Percentiles rank a stretch among this genome's conserved stretches.
These are phyloP conservation scores for Fusarium sterilihyphosum DNA, from an alignment of 2,329 filamentous ascomycete species.

Conservation along the genomic window DNA sequence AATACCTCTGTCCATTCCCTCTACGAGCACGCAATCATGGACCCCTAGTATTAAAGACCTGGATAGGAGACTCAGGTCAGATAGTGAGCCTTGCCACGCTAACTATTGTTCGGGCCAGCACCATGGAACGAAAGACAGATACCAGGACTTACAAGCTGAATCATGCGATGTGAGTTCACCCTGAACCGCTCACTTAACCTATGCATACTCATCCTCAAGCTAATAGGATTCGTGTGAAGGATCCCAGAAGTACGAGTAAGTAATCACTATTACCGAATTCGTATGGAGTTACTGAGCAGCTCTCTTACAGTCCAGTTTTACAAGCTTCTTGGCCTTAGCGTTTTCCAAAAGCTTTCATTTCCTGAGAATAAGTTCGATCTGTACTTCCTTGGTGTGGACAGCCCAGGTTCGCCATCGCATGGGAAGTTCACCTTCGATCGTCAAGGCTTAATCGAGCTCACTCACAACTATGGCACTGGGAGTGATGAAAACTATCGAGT, in stretches of 20 bases:
- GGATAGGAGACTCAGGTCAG: neutral
- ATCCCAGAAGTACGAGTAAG: neutral
- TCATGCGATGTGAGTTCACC: neutral
- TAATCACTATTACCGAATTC: neutral
- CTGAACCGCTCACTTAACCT: fast-evolving
- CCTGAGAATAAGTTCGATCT: neutral
- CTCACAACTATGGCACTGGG: neutral
- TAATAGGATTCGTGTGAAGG: neutral
- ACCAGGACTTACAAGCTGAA: neutral
- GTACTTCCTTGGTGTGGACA: neutral
- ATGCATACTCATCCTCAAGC: neutral
- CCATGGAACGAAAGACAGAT: neutral
- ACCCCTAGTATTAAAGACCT: neutral
- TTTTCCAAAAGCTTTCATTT: neutral
- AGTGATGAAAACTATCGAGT: neutral
- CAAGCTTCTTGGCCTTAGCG: neutral
- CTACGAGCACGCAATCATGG: neutral
- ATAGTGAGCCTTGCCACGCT: neutral
- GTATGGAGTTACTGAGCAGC: neutral
- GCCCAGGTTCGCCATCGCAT: neutral
- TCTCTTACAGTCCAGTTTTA: neutral
- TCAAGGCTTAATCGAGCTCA: neutral
- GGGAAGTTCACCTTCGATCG: neutral
- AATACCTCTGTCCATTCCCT: neutral
- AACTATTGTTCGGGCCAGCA: neutral